Evolutionary conservation across 805 yeast species (phyloP).

Genomic region (Cyberlindnera lachancei): DNA sequence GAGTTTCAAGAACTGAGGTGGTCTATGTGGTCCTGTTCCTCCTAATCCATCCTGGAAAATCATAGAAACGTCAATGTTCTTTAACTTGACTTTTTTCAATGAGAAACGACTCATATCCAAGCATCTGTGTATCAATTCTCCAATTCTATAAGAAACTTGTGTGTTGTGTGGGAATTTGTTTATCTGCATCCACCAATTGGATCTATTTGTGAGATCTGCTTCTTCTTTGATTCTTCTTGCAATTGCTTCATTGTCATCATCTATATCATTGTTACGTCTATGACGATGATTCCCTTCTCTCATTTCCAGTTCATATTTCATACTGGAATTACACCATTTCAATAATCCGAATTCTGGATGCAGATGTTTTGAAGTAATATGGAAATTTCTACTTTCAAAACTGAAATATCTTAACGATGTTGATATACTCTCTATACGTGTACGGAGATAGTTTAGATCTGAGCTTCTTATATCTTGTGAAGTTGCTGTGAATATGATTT

Average conservation of each 20-base stretch:
- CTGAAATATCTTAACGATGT: neutral
- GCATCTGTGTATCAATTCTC: neutral
- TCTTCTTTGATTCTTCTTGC: no score
- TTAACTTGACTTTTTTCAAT: neutral
- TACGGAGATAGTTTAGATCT: neutral
- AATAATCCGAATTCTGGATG: neutral
- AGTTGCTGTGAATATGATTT: slow-evolving; percentile 1
- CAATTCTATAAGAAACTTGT: neutral
- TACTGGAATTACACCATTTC: neutral
- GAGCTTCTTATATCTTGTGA: neutral
- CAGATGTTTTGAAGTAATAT: neutral
- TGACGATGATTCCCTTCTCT: neutral
- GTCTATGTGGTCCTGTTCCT: neutral
- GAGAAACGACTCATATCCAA: neutral
- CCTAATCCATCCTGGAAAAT: neutral
- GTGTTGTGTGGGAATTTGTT: neutral
- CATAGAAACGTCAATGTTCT: neutral
- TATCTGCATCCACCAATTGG: neutral
- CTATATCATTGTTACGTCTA: no score
- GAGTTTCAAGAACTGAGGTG: slow-evolving; percentile 1
- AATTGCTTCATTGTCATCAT: no score
- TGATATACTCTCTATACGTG: neutral
- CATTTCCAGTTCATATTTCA: neutral
- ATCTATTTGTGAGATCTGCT: no score
- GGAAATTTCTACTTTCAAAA: neutral